Evolutionary conservation across 352 stramenopile species (phyloP).

Genomic region (Halophytophthora batemanensis): DNA sequence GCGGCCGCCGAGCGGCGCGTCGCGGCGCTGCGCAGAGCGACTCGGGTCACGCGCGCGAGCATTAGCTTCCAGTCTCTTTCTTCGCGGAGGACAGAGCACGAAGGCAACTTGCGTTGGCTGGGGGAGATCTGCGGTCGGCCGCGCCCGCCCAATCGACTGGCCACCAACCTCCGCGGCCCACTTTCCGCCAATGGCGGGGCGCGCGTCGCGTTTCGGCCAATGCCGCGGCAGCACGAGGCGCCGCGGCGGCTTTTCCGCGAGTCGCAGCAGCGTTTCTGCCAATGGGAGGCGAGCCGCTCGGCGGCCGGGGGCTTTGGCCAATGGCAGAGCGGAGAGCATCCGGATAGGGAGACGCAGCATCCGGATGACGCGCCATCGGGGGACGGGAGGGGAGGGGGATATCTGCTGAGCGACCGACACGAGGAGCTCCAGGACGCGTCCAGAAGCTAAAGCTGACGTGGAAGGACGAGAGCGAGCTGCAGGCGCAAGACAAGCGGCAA

Average conservation of each 20-base stretch:
- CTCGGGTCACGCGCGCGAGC: slow-evolving; percentile 72
- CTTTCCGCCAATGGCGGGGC: slow-evolving; percentile 4
- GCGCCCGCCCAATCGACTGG: slow-evolving; percentile 7
- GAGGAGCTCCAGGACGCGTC: slow-evolving; percentile 1
- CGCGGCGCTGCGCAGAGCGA: slow-evolving; percentile 45
- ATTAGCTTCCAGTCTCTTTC: slow-evolving; percentile 28
- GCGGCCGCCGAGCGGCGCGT: slow-evolving; percentile 38
- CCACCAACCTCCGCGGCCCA: slow-evolving; percentile 16
- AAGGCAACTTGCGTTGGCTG: slow-evolving; percentile 20
- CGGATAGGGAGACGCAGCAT: slow-evolving; percentile 8
- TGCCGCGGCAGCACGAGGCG: neutral
- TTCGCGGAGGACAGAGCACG: slow-evolving; percentile 6
- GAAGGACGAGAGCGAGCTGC: slow-evolving; percentile 10
- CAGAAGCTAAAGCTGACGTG: slow-evolving; percentile 5
- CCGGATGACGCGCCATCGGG: slow-evolving; percentile 1
- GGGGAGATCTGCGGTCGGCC: slow-evolving; percentile 13
- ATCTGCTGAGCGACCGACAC: slow-evolving; percentile 7
- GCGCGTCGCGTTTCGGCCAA: neutral
- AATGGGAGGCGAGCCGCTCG: neutral
- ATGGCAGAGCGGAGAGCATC: neutral
- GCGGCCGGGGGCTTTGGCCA: neutral
- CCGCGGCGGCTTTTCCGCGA: too few relatives aligned
- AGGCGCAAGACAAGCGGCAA: slow-evolving; percentile 13
- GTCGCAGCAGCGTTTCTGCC: slow-evolving; percentile 6
- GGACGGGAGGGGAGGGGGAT: neutral